Evolutionary conservation across 129 eudicot species (phyloP), one percentile per base, ranked within the genome.

Genomic region (Flaveria bidentis): DNA sequence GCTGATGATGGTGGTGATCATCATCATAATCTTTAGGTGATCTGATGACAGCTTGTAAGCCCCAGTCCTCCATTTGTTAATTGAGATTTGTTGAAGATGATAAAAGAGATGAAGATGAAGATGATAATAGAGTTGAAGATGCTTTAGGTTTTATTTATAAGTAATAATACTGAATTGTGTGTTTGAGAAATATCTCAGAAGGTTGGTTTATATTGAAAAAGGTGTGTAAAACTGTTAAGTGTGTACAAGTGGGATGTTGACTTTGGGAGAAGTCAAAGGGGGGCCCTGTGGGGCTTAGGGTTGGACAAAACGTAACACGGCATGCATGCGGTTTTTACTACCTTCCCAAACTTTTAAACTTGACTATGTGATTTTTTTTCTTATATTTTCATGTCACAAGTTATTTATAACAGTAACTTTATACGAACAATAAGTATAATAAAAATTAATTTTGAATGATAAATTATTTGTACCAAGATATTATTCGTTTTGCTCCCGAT

Each of bases 1-100:
- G 26, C 5, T 60, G 39, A 67, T 69, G n/a, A 0, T 45, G 65
- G 3, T 72, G 20, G 14, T 61, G 60, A 45, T 70, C 13, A 58
- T 58, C 55, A 2, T 81, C 20, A 62, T 28, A 4, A 3, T 49
- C 50, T 5, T 46, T 72, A 49, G 85, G 7, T 28, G 33, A 71
- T 81, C 88, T 80, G 33, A 92, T 91, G 6, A 92, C 71, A 61
- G 96, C 97, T 66, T 92, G 88, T 73, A 92, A 77, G 73, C 84
- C 88, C 97, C 97, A 89, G 39, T 85, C 86, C 26, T 77, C 90
- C 85, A 78, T 81, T 36, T 18, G 30, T n/a, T 36, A 56, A 62
- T n/a, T 36, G 47, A 62, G 55, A 79, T 63, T 71, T 72, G 45
- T 80, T 57, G 78, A 71, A 46, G 53, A 60, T 42, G 22, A 20